These are phyloP conservation scores for Isochrysis galbana DNA, from an alignment of 78 protist species.

Conservation along the genomic window DNA sequence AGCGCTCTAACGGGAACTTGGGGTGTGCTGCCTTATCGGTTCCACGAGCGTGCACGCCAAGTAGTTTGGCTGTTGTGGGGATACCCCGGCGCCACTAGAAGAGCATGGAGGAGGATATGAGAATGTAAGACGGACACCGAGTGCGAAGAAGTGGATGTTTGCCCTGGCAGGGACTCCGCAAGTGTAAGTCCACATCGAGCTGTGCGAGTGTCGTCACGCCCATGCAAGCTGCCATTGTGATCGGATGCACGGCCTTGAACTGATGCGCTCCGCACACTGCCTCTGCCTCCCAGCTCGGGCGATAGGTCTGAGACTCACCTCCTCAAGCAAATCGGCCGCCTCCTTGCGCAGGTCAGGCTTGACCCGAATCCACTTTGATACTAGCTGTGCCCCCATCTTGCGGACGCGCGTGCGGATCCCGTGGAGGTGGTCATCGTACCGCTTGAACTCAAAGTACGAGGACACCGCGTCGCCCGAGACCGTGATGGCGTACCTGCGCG, in stretches of 20 bases:
- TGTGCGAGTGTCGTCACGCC: too few relatives aligned
- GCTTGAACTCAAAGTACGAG: neutral
- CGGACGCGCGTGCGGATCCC: constrained; percentile 16
- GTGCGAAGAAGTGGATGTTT: too few relatives aligned
- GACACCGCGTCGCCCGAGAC: neutral
- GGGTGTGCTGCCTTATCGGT: neutral
- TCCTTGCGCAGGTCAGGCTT: neutral
- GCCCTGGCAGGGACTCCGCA: too few relatives aligned
- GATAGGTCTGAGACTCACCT: too few relatives aligned
- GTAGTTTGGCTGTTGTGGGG: neutral
- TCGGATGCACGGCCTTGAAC: too few relatives aligned
- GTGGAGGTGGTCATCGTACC: neutral
- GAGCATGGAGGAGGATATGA: too few relatives aligned
- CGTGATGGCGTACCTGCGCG: neutral
- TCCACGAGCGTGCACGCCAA: constrained; percentile 24
- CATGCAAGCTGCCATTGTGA: too few relatives aligned
- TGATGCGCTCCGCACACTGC: too few relatives aligned
- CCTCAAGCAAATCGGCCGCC: neutral
- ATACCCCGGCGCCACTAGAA: neutral
- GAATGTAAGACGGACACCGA: too few relatives aligned
- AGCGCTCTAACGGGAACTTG: neutral
- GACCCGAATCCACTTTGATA: neutral
- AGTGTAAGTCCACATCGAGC: too few relatives aligned
- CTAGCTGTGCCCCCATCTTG: neutral
- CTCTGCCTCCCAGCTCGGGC: too few relatives aligned